These are phyloP conservation scores for Fusarium citri DNA, from an alignment of 2,329 filamentous ascomycete species.

Conservation along the genomic window DNA sequence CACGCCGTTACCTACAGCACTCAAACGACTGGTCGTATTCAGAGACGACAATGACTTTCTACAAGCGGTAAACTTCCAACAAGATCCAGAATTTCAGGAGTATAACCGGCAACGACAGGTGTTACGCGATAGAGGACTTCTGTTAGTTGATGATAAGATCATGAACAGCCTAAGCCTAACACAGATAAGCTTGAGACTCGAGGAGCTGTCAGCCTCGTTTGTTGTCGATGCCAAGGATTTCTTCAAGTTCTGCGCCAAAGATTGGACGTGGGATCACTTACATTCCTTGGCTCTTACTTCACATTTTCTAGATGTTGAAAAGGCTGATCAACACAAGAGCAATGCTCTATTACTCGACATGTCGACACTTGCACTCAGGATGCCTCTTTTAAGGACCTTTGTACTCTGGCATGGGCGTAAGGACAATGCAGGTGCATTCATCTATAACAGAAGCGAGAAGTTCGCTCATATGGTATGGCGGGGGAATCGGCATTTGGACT, in stretches of 20 bases:
- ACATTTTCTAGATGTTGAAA: not conserved
- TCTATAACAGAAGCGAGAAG: not conserved
- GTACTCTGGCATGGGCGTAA: not conserved
- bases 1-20: not conserved
- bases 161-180: not conserved
- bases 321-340: accelerated
- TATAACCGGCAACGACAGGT: too few relatives aligned
- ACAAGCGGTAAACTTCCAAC: not conserved
- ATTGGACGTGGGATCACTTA: not conserved
- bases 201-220: conserved; percentile 4
- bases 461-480: conserved; percentile 1
- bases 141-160: not conserved
- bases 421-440: not conserved
- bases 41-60: not conserved
- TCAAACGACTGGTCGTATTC: not conserved
- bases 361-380: not conserved
- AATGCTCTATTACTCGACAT: not conserved
- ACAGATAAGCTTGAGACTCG: not conserved
- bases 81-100: not conserved
- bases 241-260: not conserved
- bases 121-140: too few relatives aligned
- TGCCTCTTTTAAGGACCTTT: conserved; percentile 2
- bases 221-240: not conserved
- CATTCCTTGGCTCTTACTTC: conserved; percentile 1
- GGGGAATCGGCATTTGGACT: conserved; percentile 3